phyloP scores from a whole-genome alignment of 345 rosid genomes.

The Mercurialis annua region DNA sequence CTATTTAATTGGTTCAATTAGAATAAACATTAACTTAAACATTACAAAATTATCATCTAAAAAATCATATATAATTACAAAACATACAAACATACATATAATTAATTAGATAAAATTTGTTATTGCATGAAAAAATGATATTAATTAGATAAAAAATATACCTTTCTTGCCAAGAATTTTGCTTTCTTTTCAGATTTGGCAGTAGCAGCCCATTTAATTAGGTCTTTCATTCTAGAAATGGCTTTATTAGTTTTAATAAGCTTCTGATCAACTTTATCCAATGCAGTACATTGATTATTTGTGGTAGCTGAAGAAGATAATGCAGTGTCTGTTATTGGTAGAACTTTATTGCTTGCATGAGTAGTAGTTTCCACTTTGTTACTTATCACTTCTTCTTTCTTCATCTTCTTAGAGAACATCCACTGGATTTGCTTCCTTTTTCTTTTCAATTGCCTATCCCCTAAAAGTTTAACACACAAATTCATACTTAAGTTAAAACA shows the following conservation, averaged over 20 bases:
- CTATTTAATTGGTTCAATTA: too few species aligned
- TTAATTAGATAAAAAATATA: slow-evolving; percentile 10
- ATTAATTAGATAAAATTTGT: too few species aligned
- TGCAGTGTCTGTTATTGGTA: slow-evolving; percentile 39
- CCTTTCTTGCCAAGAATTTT: slow-evolving; percentile 65
- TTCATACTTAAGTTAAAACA: too few species aligned
- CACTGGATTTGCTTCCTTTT: slow-evolving; percentile 27
- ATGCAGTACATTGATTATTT: slow-evolving; percentile 19
- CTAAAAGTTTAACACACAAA: too few species aligned
- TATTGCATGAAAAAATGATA: too few species aligned
- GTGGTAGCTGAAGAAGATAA: slow-evolving; percentile 22
- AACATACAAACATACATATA: too few species aligned
- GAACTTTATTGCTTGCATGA: slow-evolving; percentile 45
- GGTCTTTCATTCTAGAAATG: slow-evolving; percentile 74
- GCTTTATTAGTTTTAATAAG: slow-evolving; percentile 40
- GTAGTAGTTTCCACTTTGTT: slow-evolving; percentile 25
- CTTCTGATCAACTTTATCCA: slow-evolving; percentile 38
- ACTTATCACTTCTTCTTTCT: slow-evolving; percentile 28
- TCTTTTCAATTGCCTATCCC: too few species aligned
- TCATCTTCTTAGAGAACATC: slow-evolving; percentile 40
- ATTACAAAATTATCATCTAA: too few species aligned
- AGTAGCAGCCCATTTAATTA: slow-evolving; percentile 74
- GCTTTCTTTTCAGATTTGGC: slow-evolving; percentile 63
- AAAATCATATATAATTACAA: too few species aligned
- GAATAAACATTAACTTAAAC: too few species aligned